These are phyloP conservation scores for Avena atlantica DNA, from an alignment of 176 grass and related monocot species.

Conservation along the genomic window DNA sequence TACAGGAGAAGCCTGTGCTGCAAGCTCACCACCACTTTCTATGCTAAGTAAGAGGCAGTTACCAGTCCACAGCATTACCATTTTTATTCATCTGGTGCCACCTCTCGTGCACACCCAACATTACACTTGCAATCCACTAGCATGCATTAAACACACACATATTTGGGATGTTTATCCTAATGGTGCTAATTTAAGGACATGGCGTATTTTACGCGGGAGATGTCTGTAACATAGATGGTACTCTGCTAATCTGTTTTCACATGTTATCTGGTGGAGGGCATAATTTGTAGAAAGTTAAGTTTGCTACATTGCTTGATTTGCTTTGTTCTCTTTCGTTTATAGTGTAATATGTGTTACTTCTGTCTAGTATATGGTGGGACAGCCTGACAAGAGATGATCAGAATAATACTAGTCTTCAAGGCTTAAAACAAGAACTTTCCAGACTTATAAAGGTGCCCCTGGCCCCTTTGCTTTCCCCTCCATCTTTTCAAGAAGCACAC, in stretches of 20 bases:
- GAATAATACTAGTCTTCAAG: background rate
- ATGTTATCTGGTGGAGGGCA: background rate
- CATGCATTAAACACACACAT: background rate
- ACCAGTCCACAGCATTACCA: conserved; percentile 73
- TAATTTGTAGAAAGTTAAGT: background rate
- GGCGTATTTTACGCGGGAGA: conserved; percentile 12
- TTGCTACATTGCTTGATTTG: background rate
- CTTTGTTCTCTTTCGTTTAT: background rate
- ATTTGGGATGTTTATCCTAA: background rate
- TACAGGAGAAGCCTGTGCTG: conserved; percentile 48
- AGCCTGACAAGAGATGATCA: conserved; percentile 33
- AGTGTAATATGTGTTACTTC: background rate
- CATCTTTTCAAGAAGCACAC: conserved; percentile 31
- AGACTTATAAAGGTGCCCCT: conserved; percentile 44
- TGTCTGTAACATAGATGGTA: background rate
- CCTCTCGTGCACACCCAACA: conserved; percentile 42
- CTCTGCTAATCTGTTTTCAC: background rate
- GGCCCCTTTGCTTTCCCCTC: conserved; percentile 1
- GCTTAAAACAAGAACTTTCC: conserved; percentile 29
- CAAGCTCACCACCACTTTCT: conserved; percentile 44
- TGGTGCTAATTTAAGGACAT: conserved; percentile 9
- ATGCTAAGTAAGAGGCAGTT: conserved; percentile 61
- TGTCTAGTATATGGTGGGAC: conserved; percentile 14
- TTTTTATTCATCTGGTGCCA: conserved; percentile 23
- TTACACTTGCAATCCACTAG: background rate